A percentile compares a stretch with the other conserved stretches of the same genome.
phyloP scores from a whole-genome alignment of 257 asterid genomes.

The Catharanthus roseus region DNA sequence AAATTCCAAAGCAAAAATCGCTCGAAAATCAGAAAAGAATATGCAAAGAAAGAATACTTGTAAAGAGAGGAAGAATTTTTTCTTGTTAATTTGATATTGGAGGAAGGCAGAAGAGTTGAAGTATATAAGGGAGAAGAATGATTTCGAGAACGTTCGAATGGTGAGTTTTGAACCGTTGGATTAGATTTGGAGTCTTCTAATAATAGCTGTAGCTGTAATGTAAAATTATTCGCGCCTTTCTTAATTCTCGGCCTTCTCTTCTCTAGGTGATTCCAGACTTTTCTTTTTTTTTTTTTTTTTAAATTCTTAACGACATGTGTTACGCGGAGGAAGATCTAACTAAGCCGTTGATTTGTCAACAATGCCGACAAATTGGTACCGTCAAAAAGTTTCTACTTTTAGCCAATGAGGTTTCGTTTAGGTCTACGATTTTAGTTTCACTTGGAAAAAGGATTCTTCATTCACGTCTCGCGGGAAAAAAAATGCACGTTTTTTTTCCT shows the following conservation, averaged over 20 bases:
- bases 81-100: no score
- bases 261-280: slow-evolving; percentile 19
- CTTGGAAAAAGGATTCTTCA: no score
- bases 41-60: neutral
- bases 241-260: neutral
- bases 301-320: no score
- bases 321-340: neutral
- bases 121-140: slow-evolving; percentile 8
- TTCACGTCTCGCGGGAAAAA: no score
- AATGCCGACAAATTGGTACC: neutral
- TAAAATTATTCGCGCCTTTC: slow-evolving; percentile 9
- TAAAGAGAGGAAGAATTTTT: neutral
- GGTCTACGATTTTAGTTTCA: neutral
- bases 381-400: neutral
- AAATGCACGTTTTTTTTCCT: no score
- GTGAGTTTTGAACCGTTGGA: slow-evolving; percentile 9
- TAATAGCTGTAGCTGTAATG: neutral
- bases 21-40: neutral
- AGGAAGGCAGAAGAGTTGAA: neutral
- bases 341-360: neutral
- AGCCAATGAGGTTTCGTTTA: neutral
- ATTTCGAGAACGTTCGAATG: slow-evolving; percentile 20
- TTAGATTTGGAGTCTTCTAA: neutral
- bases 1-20: neutral
- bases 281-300: neutral